A percentile compares a stretch with the other conserved stretches of the same genome.
These are phyloP conservation scores for Lasiodiplodia citricola DNA, from an alignment of 2,329 filamentous ascomycete species.

Conservation along the genomic window DNA sequence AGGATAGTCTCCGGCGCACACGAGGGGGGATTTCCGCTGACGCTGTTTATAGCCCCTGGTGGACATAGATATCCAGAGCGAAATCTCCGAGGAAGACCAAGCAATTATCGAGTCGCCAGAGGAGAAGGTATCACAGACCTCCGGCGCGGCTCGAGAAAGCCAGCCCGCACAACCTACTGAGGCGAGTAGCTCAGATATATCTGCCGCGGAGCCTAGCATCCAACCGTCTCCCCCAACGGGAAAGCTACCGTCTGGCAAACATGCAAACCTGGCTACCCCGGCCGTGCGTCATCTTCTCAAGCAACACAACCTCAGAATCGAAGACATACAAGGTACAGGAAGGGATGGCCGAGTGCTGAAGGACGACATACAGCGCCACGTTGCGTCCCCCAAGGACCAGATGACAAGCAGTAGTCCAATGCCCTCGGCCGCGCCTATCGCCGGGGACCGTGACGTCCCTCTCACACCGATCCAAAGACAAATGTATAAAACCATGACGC, in stretches of 20 bases:
- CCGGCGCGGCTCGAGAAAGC: slow-evolving; percentile 27
- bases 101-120: slow-evolving; percentile 35
- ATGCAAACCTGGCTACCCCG: slow-evolving; percentile 82
- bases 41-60: slow-evolving; percentile 71
- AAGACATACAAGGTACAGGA: slow-evolving; percentile 80
- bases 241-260: slow-evolving; percentile 60
- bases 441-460: slow-evolving; percentile 68
- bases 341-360: slow-evolving; percentile 91
- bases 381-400: slow-evolving; percentile 35
- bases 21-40: background rate
- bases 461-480: slow-evolving; percentile 82
- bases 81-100: slow-evolving; percentile 67
- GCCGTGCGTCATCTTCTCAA: slow-evolving; percentile 89
- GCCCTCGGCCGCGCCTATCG: slow-evolving; percentile 40
- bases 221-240: background rate
- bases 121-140: slow-evolving; percentile 6
- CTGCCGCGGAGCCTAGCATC: background rate
- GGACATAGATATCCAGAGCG: slow-evolving; percentile 90
- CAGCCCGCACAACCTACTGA: slow-evolving; percentile 32
- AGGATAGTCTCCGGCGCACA: background rate
- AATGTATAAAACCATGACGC: slow-evolving; percentile 99
- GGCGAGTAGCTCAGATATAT: slow-evolving; percentile 27
- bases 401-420: slow-evolving; percentile 34
- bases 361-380: slow-evolving; percentile 82
- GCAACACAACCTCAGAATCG: slow-evolving; percentile 77